Evolutionary conservation across 1,139 yeast genomes (phyloP).

Genomic region (Taphrina wiesneri): DNA sequence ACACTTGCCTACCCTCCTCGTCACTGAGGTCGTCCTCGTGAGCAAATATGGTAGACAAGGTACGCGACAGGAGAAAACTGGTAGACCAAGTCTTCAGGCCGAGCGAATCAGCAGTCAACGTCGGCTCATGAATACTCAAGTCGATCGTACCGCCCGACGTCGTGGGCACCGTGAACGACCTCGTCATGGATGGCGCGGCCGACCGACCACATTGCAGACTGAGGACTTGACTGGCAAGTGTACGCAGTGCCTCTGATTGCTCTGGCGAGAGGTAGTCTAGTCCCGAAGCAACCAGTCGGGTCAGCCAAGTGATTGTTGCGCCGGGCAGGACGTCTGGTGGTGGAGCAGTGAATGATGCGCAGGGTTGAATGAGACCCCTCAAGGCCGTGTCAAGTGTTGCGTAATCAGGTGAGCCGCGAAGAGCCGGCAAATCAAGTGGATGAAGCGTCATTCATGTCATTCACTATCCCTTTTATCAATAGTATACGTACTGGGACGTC

Average conservation of each 20-base stretch:
- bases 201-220: conserved; percentile 85
- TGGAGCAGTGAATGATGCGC: conserved; percentile 6
- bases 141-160: conserved; percentile 38
- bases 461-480: too few relatives aligned
- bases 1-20: conserved; percentile 47
- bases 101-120: conserved; percentile 78
- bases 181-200: conserved; percentile 70
- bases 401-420: conserved; percentile 6
- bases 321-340: conserved; percentile 41
- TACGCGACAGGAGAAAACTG: conserved; percentile 65
- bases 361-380: not conserved
- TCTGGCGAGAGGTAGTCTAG: conserved; percentile 54
- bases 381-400: not conserved
- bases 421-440: conserved; percentile 5
- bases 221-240: conserved; percentile 63
- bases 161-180: conserved; percentile 49
- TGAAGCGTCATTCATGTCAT: not conserved
- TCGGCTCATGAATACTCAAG: conserved; percentile 67
- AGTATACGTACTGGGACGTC: too few relatives aligned
- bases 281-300: conserved; percentile 61
- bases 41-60: conserved; percentile 48
- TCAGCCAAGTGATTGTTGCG: conserved; percentile 55
- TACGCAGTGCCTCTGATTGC: conserved; percentile 52
- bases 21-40: too few relatives aligned
- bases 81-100: conserved; percentile 98